Conservation (phyloP, 2,329 filamentous ascomycete species). For the Apiospora aurea region DNA sequence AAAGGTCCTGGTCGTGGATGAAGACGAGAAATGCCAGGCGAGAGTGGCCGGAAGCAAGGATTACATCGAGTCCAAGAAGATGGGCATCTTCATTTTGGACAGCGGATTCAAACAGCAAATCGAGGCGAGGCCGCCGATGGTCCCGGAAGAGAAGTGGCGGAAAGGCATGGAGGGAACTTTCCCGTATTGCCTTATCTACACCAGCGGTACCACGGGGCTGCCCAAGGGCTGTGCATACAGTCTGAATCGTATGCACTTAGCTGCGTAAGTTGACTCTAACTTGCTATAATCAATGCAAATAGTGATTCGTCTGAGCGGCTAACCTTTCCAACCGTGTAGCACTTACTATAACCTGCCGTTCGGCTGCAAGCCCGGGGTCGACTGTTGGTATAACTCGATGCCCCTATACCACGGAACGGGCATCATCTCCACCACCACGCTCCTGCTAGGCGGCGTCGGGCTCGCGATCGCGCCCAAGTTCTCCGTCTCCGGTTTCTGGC, state of each 20-base stretch:
- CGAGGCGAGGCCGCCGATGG: constrained; percentile 50
- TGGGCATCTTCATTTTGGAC: constrained; percentile 58
- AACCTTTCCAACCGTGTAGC: background rate
- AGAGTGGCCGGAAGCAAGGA: constrained; percentile 62
- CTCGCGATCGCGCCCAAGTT: constrained; percentile 69
- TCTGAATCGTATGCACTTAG: constrained; percentile 43
- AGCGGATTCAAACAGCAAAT: constrained; percentile 52
- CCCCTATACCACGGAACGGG: constrained; percentile 76
- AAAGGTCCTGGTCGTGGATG: constrained; percentile 62
- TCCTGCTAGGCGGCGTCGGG: constrained; percentile 56
- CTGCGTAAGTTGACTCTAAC: constrained; percentile 31
- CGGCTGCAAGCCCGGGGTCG: constrained; percentile 39
- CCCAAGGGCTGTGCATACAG: constrained; percentile 72
- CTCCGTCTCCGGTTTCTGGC: constrained; percentile 72
- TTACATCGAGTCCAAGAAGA: constrained; percentile 55
- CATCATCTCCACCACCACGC: constrained; percentile 59
- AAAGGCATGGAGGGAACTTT: constrained; percentile 54
- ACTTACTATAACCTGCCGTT: constrained; percentile 16
- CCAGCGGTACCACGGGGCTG: constrained; percentile 74
- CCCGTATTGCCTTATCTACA: constrained; percentile 71
- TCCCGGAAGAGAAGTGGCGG: constrained; percentile 61
- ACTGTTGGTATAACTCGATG: constrained; percentile 77
- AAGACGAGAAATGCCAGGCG: constrained; percentile 54
- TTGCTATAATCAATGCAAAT: constrained; percentile 1
- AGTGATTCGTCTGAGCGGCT: background rate